Base-by-base conservation (phyloP, 1,139 yeast genomes). In the Diutina ranongensis region DNA sequence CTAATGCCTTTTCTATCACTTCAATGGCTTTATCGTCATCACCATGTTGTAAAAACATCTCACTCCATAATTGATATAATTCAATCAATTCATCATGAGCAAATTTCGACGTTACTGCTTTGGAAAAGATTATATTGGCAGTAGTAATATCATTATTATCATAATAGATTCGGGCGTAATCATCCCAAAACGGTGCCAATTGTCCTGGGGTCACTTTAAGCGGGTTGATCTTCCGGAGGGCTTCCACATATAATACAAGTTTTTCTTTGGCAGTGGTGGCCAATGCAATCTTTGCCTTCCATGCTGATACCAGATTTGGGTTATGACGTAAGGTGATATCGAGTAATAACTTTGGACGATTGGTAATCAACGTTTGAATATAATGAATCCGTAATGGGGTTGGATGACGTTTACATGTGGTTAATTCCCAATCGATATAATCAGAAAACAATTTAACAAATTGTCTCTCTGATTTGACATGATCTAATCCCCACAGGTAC, bases 61-160 rank as follows among this genome's bases (percentile, higher is more conserved):
- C 86, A 20, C 83, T 69, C 96, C 97, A 88, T 38, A 70, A 72
- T 28, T 76, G 65, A 71, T 88, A 86, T 3, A 87, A 60, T 2
- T 72, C 72, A 1, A 82, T 85, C 36, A 87, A 61, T 49, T 87
- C 95, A 32, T 76, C 76, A 1, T 78, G 66, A 28, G 67, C 72
- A 60, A 72, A 87, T 12, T 88, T 89, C 0, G 92, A 92, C 46
- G 79, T 77, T 1, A 78, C 67, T 0, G 94, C 83, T 49, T 80
- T 81, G 36, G 78, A 75, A 48, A 72, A 75, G 13, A 88, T 74
- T 13, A 74, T 65, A 50, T 83, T 64, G 0, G 94, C 87, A 0
- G 87, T 76, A 33, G 69, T 72, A 32, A 71, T 59, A 53, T 84
- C 85, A 1, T 67, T 63, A 45, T 70, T 65, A 1, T 65, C 61